Evolutionary conservation across 116 monocot genomes (phyloP).

Genomic region (Dioscorea cayenensis): DNA sequence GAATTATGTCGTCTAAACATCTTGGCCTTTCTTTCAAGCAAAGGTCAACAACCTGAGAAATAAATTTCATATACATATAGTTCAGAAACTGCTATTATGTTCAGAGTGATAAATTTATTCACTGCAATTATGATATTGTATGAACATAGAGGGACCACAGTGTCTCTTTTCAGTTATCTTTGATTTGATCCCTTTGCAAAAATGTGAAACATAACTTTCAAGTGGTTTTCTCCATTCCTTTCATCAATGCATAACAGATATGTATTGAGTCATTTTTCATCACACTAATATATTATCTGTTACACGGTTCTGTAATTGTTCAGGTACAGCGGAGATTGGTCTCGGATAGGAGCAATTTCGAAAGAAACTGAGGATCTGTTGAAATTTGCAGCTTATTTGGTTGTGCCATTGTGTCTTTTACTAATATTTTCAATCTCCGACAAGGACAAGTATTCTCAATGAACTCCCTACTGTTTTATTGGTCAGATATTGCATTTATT

Average conservation of each 20-base stretch:
- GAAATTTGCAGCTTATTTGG: constrained; percentile 40
- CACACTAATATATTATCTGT: not conserved
- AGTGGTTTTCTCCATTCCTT: not conserved
- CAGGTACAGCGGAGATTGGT: constrained; percentile 92
- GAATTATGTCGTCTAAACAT: not conserved
- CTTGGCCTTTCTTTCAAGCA: not conserved
- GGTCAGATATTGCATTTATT: not conserved
- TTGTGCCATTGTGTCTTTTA: constrained; percentile 47
- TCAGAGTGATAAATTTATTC: not conserved
- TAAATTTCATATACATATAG: not conserved
- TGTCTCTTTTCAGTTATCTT: too few species aligned
- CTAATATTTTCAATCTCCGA: constrained; percentile 27
- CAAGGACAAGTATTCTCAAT: constrained; percentile 3
- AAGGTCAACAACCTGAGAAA: not conserved
- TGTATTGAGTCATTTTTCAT: not conserved
- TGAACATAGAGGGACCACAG: too few species aligned
- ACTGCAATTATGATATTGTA: too few species aligned
- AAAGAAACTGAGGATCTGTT: constrained; percentile 65
- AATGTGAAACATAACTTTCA: not conserved
- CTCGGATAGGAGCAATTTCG: constrained; percentile 60
- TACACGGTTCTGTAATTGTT: not conserved
- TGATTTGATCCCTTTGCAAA: not conserved
- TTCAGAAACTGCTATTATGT: not conserved
- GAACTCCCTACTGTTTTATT: not conserved
- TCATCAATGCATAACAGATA: not conserved